Evolutionary conservation across 345 rosid species (phyloP), one percentile per base, ranked within the genome.

Genomic region (Rhodamnia rubescens): DNA sequence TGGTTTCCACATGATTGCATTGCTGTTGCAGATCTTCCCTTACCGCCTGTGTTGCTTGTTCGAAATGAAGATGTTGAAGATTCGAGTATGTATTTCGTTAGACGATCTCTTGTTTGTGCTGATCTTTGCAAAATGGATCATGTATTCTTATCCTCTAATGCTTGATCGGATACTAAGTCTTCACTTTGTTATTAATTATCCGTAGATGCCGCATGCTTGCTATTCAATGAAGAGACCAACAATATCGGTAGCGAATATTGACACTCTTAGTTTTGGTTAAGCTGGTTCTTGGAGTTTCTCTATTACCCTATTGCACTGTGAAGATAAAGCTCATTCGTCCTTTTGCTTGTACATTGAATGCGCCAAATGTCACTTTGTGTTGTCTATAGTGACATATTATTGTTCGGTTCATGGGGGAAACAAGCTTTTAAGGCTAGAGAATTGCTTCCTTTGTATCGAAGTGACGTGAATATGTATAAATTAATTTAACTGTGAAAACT

Each of bases 41-140:
- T 95, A 82, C 99, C 98, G 14, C 95, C 95, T 0, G 96, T 93
- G 84, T 85, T 94, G 88, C 94, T 91, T 86, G 95, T 91, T 83
- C 92, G 92, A 59, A 89, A 91, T 56, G 99, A 97, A 81, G 99
- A 97, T 81, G 88, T 92, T n/a, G 99, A 97, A 86, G 99, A 97
- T 87, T 89, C 97, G n/a, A 95, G 99, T 97, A 94, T 85, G 95
- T 81, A 9, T 58, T 53, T 47, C 49, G 49, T 47, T 8, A 47
- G 9, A 47, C 13, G 50, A 29, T 50, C 49, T 80, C n/a, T 32
- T 1, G 53, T 11, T 36, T 61, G 22, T 32, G 8, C 6, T 1
- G 42, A 29, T 64, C 75, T 32, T 64, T 64, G 75, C 44, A 29
- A 64, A 64, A 64, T 42, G 32, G 36, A 53, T 47, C 42, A 53